These are phyloP conservation scores for Zoysia matrella DNA, from an alignment of 202 grass and related monocot species.

Conservation along the genomic window DNA sequence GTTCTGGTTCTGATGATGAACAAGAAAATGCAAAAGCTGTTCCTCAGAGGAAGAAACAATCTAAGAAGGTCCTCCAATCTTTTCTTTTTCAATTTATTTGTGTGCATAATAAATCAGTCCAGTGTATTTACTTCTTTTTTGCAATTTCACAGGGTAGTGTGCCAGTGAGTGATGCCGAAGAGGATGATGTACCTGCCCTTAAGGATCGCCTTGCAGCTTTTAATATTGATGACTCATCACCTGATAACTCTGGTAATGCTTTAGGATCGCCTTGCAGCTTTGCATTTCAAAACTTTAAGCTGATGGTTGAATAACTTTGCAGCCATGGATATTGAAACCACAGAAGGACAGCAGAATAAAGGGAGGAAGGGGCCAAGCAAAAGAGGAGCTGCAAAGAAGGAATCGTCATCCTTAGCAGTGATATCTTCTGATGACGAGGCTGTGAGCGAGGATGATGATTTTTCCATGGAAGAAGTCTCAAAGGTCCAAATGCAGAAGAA, in stretches of 20 bases:
- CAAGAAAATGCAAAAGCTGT: slow-evolving; percentile 12
- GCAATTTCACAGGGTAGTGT: slow-evolving; percentile 35
- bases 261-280: neutral
- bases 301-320: slow-evolving; percentile 19
- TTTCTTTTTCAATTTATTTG: too few species aligned
- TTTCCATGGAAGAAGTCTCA: slow-evolving; percentile 31
- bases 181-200: slow-evolving; percentile 49
- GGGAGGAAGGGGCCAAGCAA: slow-evolving; percentile 50
- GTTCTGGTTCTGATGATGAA: slow-evolving; percentile 55
- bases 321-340: slow-evolving; percentile 64
- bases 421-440: slow-evolving; percentile 51
- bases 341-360: slow-evolving; percentile 16
- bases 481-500: slow-evolving; percentile 48
- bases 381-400: slow-evolving; percentile 55
- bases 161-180: slow-evolving; percentile 39
- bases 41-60: neutral
- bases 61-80: too few species aligned
- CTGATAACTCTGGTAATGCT: slow-evolving; percentile 58
- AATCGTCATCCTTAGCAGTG: slow-evolving; percentile 20
- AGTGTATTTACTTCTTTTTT: neutral
- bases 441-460: slow-evolving; percentile 37
- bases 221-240: slow-evolving; percentile 57
- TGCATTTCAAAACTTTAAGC: slow-evolving; percentile 3
- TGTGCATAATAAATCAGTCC: neutral
- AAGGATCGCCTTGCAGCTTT: slow-evolving; percentile 66